Percentiles rank a stretch among this genome's conserved stretches.
Conservation (phyloP, 2,329 filamentous ascomycete genomes). For the Ilyonectria sp. region DNA sequence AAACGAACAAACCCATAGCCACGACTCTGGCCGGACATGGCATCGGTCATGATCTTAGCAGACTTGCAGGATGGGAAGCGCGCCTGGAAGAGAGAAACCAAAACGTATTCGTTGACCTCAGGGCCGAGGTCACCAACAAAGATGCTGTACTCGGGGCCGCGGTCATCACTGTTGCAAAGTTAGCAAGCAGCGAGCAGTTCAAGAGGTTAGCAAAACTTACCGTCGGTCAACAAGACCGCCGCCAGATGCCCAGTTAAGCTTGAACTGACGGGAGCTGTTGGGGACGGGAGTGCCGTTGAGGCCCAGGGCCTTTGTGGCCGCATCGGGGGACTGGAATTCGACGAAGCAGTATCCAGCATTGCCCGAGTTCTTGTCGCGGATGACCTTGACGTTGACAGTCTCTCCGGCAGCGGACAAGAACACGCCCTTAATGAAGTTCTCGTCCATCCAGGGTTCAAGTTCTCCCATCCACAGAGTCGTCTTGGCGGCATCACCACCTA, state of each 20-base stretch:
- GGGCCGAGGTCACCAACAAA: conserved; percentile 98
- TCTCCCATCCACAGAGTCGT: conserved; percentile 91
- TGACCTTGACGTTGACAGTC: conserved; percentile 98
- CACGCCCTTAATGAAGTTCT: conserved; percentile 97
- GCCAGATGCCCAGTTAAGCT: conserved; percentile 99
- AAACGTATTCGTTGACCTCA: conserved; percentile 98
- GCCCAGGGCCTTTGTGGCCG: conserved; percentile 90
- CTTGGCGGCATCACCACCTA: conserved; percentile 65
- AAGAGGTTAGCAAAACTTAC: conserved; percentile 63
- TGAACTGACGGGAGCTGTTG: conserved; percentile 95
- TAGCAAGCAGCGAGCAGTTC: neutral
- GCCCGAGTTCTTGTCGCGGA: conserved; percentile 98
- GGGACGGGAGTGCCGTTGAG: conserved; percentile 92
- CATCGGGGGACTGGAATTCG: conserved; percentile 87
- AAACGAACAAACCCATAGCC: conserved; percentile 99
- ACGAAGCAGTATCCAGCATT: conserved; percentile 99
- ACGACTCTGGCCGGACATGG: conserved; percentile 96
- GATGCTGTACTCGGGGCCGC: conserved; percentile 95
- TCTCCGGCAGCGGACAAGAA: conserved; percentile 92
- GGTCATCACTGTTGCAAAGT: conserved; percentile 81
- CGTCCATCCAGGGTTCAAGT: conserved; percentile 98
- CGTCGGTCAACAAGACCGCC: conserved; percentile 95
- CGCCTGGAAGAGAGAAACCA: conserved; percentile 96
- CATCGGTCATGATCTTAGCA: conserved; percentile 99
- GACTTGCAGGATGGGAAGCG: conserved; percentile 98